A percentile compares a stretch with the other conserved stretches of the same genome.
Evolutionary conservation across 495 filamentous ascomycete genomes (phyloP).

Genomic region (Penicillium taxi): DNA sequence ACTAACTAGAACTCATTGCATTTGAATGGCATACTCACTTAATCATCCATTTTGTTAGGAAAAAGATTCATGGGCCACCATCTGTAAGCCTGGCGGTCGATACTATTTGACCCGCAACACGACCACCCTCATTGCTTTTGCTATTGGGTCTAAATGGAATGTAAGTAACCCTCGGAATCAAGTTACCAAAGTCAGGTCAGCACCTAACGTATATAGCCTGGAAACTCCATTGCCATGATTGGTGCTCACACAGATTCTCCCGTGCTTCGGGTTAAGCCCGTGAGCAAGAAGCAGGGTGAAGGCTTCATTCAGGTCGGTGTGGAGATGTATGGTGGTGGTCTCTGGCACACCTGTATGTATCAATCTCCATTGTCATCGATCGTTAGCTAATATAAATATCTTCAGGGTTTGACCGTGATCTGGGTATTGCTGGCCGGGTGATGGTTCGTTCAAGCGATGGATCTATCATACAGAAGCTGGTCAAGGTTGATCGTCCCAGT

Average conservation of each 20-base stretch:
- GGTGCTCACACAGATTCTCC: conserved; percentile 96
- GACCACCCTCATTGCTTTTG: conserved; percentile 90
- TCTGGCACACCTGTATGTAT: conserved; percentile 54
- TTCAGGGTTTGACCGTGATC: conserved; percentile 92
- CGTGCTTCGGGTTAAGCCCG: conserved; percentile 82
- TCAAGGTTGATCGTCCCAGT: conserved; percentile 84
- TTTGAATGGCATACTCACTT: background rate
- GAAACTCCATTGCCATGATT: conserved; percentile 90
- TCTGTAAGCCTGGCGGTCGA: conserved; percentile 77
- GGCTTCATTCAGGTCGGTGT: conserved; percentile 96
- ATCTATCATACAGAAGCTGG: conserved; percentile 70
- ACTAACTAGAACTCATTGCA: background rate
- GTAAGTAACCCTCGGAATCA: conserved; percentile 30
- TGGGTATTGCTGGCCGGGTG: conserved; percentile 81
- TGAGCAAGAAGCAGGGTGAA: conserved; percentile 76
- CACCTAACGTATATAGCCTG: conserved; percentile 50
- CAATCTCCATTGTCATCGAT: background rate
- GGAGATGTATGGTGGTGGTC: conserved; percentile 89
- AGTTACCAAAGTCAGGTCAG: too few relatives aligned
- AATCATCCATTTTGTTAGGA: conserved; percentile 45
- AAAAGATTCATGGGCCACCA: conserved; percentile 77
- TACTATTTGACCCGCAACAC: conserved; percentile 95
- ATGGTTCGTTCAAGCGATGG: conserved; percentile 71
- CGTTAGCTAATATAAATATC: conserved; percentile 1
- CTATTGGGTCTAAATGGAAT: conserved; percentile 85